phyloP scores from a whole-genome alignment of 2,329 filamentous ascomycete species.

The Diaporthe sp. region DNA sequence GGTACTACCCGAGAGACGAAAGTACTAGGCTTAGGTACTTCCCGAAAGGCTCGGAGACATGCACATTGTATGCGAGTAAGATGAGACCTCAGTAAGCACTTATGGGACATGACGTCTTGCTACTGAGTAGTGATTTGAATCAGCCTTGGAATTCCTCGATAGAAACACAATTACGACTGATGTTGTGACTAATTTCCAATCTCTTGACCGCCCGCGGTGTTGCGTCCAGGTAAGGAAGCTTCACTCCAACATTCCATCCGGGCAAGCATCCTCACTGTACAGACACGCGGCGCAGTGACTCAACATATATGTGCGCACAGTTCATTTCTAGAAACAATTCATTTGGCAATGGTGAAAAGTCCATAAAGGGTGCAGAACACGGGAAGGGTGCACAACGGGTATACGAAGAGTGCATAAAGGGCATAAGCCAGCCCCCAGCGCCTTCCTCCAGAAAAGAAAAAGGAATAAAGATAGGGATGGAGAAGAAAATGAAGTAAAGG shows the following conservation, averaged over 20 bases:
- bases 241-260: not conserved
- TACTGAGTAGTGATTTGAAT: not conserved
- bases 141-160: not conserved
- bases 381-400: no score
- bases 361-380: no score
- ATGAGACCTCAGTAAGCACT: conserved; percentile 11
- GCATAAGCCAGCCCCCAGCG: no score
- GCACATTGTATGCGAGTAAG: not conserved
- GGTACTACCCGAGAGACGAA: not conserved
- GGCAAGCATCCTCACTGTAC: not conserved
- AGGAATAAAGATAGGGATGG: no score
- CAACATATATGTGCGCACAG: no score
- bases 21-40: not conserved
- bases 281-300: not conserved
- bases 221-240: not conserved
- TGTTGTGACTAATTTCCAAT: not conserved
- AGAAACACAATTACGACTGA: not conserved
- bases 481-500: no score
- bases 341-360: no score
- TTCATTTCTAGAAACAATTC: no score
- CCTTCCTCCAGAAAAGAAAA: no score
- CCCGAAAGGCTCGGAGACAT: not conserved
- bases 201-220: not conserved
- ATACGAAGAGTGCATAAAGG: no score
- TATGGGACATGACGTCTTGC: not conserved